Evolutionary conservation across 2,329 filamentous ascomycete genomes (phyloP).

Genomic region (Talaromyces islandicus): DNA sequence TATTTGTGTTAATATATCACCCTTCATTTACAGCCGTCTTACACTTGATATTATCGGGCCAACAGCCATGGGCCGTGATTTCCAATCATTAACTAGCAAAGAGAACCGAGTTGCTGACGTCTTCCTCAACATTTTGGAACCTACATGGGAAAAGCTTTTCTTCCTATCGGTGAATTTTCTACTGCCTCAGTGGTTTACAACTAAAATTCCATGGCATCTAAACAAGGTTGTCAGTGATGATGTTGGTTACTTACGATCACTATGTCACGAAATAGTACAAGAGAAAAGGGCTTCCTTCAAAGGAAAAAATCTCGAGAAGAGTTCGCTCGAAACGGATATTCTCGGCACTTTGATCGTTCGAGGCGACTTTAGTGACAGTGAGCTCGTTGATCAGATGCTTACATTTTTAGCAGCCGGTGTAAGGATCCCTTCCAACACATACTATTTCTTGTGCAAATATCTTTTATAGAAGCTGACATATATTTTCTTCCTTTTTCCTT

Average conservation of each 20-base stretch:
- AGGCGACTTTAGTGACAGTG: background rate
- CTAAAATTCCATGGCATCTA: background rate
- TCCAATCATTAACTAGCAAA: background rate
- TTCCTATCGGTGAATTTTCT: background rate
- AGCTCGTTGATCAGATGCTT: background rate
- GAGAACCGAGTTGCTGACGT: background rate
- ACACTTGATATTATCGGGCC: background rate
- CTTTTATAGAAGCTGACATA: background rate
- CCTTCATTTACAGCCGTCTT: background rate
- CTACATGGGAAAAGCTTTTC: conserved; percentile 19
- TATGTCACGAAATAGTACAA: background rate
- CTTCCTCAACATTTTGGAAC: conserved; percentile 42
- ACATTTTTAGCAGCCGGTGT: conserved; percentile 12
- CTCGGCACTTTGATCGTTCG: background rate
- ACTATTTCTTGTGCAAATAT: background rate
- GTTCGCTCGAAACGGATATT: conserved; percentile 13
- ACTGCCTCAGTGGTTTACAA: background rate
- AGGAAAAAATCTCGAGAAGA: background rate
- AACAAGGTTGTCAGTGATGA: background rate
- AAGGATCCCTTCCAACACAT: conserved; percentile 4
- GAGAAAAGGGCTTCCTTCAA: conserved; percentile 12
- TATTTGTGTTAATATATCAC: background rate
- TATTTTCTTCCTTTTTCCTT: background rate
- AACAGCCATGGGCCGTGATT: background rate
- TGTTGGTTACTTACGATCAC: background rate